Percentiles rank a stretch among this genome's conserved stretches.
phyloP scores from a whole-genome alignment of 169 alveolate genomes.

The Plasmodium sp. region DNA sequence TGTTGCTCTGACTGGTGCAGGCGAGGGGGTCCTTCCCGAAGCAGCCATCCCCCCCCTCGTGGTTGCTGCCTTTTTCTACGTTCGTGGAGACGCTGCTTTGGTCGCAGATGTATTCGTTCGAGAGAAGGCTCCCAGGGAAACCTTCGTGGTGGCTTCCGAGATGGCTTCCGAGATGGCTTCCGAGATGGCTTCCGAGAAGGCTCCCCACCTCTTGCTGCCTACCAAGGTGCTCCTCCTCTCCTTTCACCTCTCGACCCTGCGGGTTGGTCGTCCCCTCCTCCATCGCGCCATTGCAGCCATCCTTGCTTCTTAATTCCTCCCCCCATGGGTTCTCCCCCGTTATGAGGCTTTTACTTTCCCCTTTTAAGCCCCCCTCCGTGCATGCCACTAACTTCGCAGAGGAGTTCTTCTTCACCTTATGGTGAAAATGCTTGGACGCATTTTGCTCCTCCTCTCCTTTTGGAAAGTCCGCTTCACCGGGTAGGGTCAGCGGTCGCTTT shows the following conservation, averaged over 20 bases:
- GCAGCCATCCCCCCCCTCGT: not conserved
- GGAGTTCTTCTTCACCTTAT: not conserved
- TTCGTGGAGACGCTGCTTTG: conserved; percentile 11
- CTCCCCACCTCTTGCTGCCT: not conserved
- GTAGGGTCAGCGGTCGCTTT: not conserved
- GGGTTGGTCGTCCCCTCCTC: not conserved
- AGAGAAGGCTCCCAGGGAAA: not conserved
- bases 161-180: not conserved
- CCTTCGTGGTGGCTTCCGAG: too few species aligned
- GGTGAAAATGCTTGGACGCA: not conserved
- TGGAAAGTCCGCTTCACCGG: not conserved
- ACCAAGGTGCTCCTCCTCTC: not conserved
- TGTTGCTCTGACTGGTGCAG: not conserved
- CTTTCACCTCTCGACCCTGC: not conserved
- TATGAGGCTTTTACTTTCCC: not conserved
- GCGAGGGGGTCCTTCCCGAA: not conserved
- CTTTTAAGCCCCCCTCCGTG: not conserved
- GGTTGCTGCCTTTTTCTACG: not conserved
- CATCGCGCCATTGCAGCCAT: not conserved
- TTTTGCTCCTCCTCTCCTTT: not conserved
- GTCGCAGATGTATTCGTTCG: not conserved
- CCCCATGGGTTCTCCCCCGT: not conserved
- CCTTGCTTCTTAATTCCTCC: not conserved
- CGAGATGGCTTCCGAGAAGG: too few species aligned
- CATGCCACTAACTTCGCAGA: not conserved